Evolutionary conservation across 2,329 filamentous ascomycete genomes (phyloP).

Genomic region (Ambrosiella beaveri): DNA sequence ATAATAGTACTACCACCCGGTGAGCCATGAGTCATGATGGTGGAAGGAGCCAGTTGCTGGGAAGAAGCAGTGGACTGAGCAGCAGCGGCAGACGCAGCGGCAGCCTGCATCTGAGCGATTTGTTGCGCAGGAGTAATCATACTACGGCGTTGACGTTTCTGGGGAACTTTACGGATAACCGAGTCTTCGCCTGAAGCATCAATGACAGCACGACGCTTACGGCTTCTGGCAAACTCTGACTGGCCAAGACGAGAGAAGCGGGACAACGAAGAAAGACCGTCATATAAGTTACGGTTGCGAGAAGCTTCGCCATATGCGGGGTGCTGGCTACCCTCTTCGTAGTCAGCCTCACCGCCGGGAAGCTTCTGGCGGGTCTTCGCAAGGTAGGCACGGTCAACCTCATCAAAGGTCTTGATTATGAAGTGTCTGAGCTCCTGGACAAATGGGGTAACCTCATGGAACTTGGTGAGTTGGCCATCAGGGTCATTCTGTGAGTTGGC

Average conservation of each 20-base stretch:
- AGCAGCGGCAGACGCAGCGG: background rate
- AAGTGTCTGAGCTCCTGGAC: conserved; percentile 12
- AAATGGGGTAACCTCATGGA: conserved; percentile 10
- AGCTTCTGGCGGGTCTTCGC: conserved; percentile 13
- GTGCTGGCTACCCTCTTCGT: conserved; percentile 3
- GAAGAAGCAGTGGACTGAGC: background rate
- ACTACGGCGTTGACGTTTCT: conserved; percentile 12
- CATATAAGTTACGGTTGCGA: conserved; percentile 10
- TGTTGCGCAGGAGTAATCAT: conserved; percentile 10
- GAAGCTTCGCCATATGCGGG: conserved; percentile 9
- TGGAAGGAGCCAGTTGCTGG: background rate
- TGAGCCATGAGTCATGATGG: background rate
- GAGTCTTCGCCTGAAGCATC: background rate
- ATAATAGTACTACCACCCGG: background rate
- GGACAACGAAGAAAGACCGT: conserved; percentile 10
- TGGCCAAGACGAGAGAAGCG: conserved; percentile 11
- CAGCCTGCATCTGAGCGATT: conserved; percentile 10
- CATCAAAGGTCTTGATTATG: conserved; percentile 12
- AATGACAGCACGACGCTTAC: conserved; percentile 8
- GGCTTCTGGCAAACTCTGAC: conserved; percentile 8
- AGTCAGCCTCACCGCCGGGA: conserved; percentile 8
- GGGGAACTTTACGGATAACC: conserved; percentile 9
- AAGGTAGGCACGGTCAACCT: conserved; percentile 11
- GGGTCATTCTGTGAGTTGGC: conserved; percentile 8
- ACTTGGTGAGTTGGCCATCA: conserved; percentile 5